Percentiles rank a stretch among this genome's conserved stretches.
Evolutionary conservation across 306 rosid genomes (phyloP).

Genomic region (Fagus sylvatica): DNA sequence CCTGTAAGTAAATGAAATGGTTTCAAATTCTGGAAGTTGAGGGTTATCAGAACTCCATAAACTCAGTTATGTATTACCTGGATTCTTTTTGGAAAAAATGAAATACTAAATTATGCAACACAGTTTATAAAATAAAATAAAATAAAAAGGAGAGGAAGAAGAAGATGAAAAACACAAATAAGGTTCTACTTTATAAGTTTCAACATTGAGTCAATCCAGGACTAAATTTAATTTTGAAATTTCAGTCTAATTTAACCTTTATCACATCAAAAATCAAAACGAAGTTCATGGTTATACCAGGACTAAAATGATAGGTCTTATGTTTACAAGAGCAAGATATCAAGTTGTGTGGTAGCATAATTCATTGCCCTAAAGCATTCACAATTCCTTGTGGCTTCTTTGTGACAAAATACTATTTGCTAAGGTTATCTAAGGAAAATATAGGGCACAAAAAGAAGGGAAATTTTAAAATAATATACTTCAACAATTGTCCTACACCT

Average conservation of each 20-base stretch:
- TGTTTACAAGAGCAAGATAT: not conserved
- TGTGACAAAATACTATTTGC: not conserved
- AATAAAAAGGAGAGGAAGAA: not conserved
- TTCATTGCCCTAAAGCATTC: not conserved
- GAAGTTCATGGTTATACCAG: not conserved
- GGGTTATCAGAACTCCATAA: not conserved
- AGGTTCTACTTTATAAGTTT: not conserved
- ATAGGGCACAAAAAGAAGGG: not conserved
- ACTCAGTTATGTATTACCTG: not conserved
- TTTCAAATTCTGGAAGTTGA: not conserved
- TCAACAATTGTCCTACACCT: not conserved
- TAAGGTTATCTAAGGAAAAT: not conserved
- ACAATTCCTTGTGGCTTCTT: not conserved
- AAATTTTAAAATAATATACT: not conserved
- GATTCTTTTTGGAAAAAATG: not conserved
- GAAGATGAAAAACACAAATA: not conserved
- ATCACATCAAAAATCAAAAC: not conserved
- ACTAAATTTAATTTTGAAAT: not conserved
- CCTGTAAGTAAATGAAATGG: slow-evolving; percentile 52
- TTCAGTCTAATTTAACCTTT: not conserved
- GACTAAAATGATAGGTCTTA: not conserved
- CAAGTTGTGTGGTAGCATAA: not conserved
- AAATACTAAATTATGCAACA: not conserved
- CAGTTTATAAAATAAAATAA: not conserved
- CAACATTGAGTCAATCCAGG: not conserved